phyloP scores from a whole-genome alignment of 768 basidiomycete genomes.

The Pisolithus marmoratus region DNA sequence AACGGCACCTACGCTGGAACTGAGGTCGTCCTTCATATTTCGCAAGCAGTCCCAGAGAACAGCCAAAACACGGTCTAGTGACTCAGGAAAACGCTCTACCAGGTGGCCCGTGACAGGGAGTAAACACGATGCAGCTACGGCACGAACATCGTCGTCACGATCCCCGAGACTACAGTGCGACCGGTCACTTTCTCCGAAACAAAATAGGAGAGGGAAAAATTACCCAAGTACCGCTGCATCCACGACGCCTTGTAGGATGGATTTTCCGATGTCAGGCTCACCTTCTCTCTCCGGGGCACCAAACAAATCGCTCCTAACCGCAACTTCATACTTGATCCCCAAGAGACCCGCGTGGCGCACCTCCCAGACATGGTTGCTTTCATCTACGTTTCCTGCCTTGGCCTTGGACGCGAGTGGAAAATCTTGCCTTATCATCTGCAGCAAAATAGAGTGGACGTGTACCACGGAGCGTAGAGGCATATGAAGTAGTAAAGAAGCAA shows the following conservation, averaged over 20 bases:
- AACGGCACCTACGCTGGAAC: conserved; percentile 92
- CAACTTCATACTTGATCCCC: conserved; percentile 97
- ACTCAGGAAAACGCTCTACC: conserved; percentile 67
- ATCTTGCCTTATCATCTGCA: conserved; percentile 93
- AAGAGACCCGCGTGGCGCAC: conserved; percentile 96
- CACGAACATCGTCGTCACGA: conserved; percentile 91
- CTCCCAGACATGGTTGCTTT: conserved; percentile 79
- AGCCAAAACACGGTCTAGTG: conserved; percentile 66
- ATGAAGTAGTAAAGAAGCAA: conserved; percentile 83
- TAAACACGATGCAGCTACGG: conserved; percentile 89
- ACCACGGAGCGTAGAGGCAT: conserved; percentile 78
- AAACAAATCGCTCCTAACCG: conserved; percentile 84
- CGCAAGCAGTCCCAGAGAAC: conserved; percentile 89
- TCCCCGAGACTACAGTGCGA: conserved; percentile 66
- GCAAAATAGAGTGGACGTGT: conserved; percentile 76
- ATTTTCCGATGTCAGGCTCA: conserved; percentile 38
- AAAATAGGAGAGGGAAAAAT: neutral
- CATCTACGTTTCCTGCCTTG: conserved; percentile 29
- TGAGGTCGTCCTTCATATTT: conserved; percentile 94
- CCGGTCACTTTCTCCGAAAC: conserved; percentile 6
- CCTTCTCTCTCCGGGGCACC: conserved; percentile 31
- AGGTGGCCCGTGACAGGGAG: conserved; percentile 82
- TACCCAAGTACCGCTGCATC: conserved; percentile 90
- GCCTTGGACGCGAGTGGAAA: conserved; percentile 44
- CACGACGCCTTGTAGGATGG: conserved; percentile 75